A percentile compares a stretch with the other conserved stretches of the same genome.
Evolutionary conservation across 805 yeast species (phyloP).

Genomic region (Starmera pachycereana): DNA sequence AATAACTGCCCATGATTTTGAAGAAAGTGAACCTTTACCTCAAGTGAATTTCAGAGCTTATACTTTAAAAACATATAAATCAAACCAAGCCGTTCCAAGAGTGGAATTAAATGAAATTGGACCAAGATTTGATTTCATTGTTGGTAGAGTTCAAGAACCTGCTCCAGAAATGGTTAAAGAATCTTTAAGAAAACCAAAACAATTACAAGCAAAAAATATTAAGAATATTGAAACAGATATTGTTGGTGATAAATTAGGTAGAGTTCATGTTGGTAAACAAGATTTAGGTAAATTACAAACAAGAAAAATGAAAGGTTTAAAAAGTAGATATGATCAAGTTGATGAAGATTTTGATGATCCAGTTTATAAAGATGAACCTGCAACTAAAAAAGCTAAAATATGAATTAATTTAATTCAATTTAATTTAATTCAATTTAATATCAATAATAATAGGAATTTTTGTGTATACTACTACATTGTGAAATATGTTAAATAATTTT

Average conservation of each 20-base stretch:
- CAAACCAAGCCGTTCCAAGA: constrained; percentile 86
- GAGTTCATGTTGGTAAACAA: constrained; percentile 93
- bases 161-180: constrained; percentile 86
- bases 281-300: constrained; percentile 87
- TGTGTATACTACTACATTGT: background rate
- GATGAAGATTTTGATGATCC: constrained; percentile 43
- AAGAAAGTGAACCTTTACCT: constrained; percentile 63
- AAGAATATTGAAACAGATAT: constrained; percentile 83
- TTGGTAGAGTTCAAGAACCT: constrained; percentile 79
- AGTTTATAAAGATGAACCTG: constrained; percentile 32
- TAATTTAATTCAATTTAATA: background rate
- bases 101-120: constrained; percentile 93
- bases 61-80: constrained; percentile 66
- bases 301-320: constrained; percentile 97
- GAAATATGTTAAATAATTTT: background rate
- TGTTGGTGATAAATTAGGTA: constrained; percentile 95
- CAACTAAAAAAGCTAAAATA: constrained; percentile 19
- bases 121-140: constrained; percentile 85
- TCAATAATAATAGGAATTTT: constrained; percentile 2
- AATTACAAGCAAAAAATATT: constrained; percentile 68
- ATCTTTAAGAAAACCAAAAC: constrained; percentile 72
- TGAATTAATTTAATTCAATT: background rate
- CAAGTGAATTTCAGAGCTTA: constrained; percentile 85
- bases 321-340: constrained; percentile 71
- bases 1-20: constrained; percentile 65